Percentiles rank a stretch among this genome's conserved stretches.
phyloP scores from a whole-genome alignment of 345 rosid genomes.

The Linum usitatissimum region DNA sequence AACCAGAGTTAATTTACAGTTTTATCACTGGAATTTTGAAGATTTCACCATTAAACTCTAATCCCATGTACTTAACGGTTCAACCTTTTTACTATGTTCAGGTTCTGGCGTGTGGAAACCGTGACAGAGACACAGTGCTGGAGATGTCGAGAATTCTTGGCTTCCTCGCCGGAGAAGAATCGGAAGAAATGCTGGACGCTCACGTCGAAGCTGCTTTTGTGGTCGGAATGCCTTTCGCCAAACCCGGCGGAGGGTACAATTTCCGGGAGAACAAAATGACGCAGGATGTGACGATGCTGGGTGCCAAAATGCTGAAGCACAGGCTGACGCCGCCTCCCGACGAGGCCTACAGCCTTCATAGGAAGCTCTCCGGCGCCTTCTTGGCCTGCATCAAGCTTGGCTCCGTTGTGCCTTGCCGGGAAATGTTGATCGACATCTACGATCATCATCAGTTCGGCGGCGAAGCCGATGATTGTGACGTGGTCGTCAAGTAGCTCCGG shows the following conservation, averaged over 20 bases:
- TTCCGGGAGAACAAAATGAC: constrained; percentile 66
- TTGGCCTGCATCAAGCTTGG: constrained; percentile 89
- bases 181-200: constrained; percentile 73
- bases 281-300: constrained; percentile 55
- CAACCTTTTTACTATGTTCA: constrained; percentile 8
- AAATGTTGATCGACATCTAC: constrained; percentile 45
- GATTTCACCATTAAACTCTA: no score
- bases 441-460: constrained; percentile 49
- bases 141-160: constrained; percentile 83
- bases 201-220: constrained; percentile 84
- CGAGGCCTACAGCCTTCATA: constrained; percentile 91
- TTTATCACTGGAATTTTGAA: not conserved
- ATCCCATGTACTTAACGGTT: no score
- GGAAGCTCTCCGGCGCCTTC: constrained; percentile 89
- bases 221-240: constrained; percentile 80
- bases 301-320: constrained; percentile 89
- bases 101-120: constrained; percentile 81
- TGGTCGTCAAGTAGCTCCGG: constrained; percentile 17
- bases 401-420: constrained; percentile 72
- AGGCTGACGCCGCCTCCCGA: constrained; percentile 95
- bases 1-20: not conserved
- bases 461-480: constrained; percentile 25
- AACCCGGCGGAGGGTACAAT: constrained; percentile 55
- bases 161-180: constrained; percentile 74
- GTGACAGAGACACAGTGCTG: constrained; percentile 51